Base-by-base conservation (phyloP, 768 basidiomycete species). In the Suillus subalutaceus region DNA sequence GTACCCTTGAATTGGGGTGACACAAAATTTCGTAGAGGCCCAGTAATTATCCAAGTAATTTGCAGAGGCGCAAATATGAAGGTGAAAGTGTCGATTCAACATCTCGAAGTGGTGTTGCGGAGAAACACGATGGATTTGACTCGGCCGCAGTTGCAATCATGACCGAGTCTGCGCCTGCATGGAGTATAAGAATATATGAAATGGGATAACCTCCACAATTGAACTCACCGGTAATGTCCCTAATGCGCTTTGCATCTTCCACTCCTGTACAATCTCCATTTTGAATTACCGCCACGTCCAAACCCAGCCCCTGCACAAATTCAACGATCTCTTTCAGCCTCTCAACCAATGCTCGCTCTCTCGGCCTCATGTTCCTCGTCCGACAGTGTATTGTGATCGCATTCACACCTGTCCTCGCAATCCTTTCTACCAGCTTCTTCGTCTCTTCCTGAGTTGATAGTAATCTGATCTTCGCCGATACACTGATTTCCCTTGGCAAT, bases 91-190 rank as follows among this genome's bases (percentile, higher is more conserved):
- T 88, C 63, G 79, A 77, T 67, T 92, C 90, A 1, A 95, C 78
- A 69, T 95, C 91, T 15, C 80, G 74, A 32, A 94, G 80, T 3
- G 92, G 91, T 0, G 74, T 85, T 20, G 85, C 78, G 3, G 87
- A 86, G 81, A 99, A 99, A 70, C 94, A 91, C 0, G 92, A 89
- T 0, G 95, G 94, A 76, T 99, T 99, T 6, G 90, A 79, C 77
- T 99, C 97, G 7, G 96, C 97, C 1, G 90, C 95, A 6, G 96
- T 90, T 26, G 97, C 97, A 48, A 99, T 91, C 97, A 99, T 99
- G 48, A 95, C 90, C 0, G 94, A 96, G 71, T 92, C 88, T 13
- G 94, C 94, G 4, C 90, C 91, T 91, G 26, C 32, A 32, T 44
- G 20, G 15, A 57, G 35, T 37, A 26, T 58, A 64, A 37, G 67